Conservation (phyloP, 306 rosid genomes). For the Prunus campanulata region DNA sequence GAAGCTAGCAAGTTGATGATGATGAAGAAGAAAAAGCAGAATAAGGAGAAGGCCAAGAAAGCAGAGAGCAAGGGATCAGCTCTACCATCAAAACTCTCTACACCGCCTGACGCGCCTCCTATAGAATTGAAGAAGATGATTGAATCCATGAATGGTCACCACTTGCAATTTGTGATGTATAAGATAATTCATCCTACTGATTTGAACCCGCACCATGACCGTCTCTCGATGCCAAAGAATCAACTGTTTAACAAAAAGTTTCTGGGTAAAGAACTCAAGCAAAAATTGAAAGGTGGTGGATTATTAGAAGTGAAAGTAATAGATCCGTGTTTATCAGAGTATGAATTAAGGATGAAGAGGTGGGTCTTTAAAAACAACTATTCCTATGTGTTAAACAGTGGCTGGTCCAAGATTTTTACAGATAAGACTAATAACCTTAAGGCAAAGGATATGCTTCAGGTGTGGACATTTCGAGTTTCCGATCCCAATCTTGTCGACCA, state of each 20-base stretch:
- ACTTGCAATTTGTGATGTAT: not conserved
- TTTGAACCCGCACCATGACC: not conserved
- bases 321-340: not conserved
- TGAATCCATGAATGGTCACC: not conserved
- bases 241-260: not conserved
- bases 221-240: not conserved
- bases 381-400: not conserved
- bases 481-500: not conserved
- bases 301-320: not conserved
- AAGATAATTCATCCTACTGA: not conserved
- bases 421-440: not conserved
- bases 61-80: not conserved
- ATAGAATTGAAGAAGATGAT: not conserved
- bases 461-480: constrained; percentile 6
- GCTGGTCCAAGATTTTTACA: not conserved
- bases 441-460: not conserved
- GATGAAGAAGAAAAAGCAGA: not conserved
- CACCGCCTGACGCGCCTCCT: not conserved
- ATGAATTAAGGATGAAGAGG: not conserved
- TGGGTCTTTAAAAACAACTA: not conserved
- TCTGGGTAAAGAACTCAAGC: not conserved
- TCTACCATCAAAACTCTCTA: not conserved
- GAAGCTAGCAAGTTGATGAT: not conserved
- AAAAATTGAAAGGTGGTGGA: not conserved
- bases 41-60: not conserved